phyloP scores from a whole-genome alignment of 2,329 filamentous ascomycete species.

The Penicillium sp. region DNA sequence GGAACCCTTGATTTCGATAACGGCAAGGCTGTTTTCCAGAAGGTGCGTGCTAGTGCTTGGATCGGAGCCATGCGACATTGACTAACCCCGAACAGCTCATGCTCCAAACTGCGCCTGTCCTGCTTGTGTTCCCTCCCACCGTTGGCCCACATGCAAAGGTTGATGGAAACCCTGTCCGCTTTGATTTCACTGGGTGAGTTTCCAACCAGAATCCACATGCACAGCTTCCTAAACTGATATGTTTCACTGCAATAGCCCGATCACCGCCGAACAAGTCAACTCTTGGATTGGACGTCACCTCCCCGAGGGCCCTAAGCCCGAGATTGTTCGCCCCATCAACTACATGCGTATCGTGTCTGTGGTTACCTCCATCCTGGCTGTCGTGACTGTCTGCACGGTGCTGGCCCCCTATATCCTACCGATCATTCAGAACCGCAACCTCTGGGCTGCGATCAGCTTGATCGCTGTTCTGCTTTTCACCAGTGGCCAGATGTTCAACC shows the following conservation, averaged over 20 bases:
- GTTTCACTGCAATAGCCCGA: conserved; percentile 55
- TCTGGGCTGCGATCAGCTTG: conserved; percentile 89
- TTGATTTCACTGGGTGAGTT: conserved; percentile 82
- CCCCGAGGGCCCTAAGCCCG: conserved; percentile 73
- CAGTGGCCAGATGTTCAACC: conserved; percentile 98
- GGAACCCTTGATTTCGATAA: conserved; percentile 84
- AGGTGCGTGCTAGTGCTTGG: conserved; percentile 57
- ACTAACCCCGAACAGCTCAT: conserved; percentile 63
- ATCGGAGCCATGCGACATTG: neutral
- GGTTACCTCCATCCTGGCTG: conserved; percentile 69
- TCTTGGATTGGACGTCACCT: conserved; percentile 78
- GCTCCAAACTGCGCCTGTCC: conserved; percentile 89
- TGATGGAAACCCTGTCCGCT: conserved; percentile 70
- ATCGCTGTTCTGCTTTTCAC: conserved; percentile 91
- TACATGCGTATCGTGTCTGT: conserved; percentile 73
- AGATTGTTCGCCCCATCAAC: conserved; percentile 83
- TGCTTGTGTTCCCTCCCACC: conserved; percentile 86
- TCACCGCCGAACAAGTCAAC: conserved; percentile 76
- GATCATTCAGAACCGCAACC: conserved; percentile 81
- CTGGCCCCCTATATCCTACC: conserved; percentile 79
- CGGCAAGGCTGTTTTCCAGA: conserved; percentile 82
- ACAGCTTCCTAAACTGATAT: conserved; percentile 2
- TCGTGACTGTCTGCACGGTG: conserved; percentile 68
- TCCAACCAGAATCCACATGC: conserved; percentile 9
- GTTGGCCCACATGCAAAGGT: conserved; percentile 74